Percentiles rank a stretch among this genome's conserved stretches.
phyloP scores from a whole-genome alignment of 768 basidiomycete species.

The Candolleomyces aberdarensis region DNA sequence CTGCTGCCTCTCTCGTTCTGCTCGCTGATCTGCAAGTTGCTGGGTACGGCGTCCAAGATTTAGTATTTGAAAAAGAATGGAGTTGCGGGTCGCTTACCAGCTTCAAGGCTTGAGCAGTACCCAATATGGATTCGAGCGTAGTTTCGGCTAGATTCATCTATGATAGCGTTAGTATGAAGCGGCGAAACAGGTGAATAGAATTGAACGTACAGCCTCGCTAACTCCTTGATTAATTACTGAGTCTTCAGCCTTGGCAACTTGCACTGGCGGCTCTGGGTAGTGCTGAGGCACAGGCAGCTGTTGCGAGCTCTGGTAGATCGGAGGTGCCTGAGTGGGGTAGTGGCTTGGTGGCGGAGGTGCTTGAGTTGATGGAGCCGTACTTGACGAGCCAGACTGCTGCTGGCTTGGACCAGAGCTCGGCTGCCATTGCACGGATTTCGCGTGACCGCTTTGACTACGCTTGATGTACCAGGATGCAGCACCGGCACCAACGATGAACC shows the following conservation, averaged over 20 bases:
- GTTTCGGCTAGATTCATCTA: slow-evolving; percentile 57
- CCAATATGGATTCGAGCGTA: slow-evolving; percentile 59
- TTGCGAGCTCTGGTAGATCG: too few relatives aligned
- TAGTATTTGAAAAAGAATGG: slow-evolving; percentile 18
- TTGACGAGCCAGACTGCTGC: neutral
- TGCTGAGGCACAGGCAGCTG: too few relatives aligned
- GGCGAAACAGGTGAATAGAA: neutral
- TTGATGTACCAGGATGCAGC: slow-evolving; percentile 39
- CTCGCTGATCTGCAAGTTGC: slow-evolving; percentile 51
- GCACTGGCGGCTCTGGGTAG: too few relatives aligned
- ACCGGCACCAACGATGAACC: slow-evolving; percentile 64
- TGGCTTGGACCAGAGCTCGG: neutral
- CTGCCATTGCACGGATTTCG: slow-evolving; percentile 39
- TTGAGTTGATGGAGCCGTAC: neutral
- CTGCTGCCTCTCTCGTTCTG: slow-evolving; percentile 44
- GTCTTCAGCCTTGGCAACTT: too few relatives aligned
- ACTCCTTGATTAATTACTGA: neutral
- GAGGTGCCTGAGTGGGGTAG: too few relatives aligned
- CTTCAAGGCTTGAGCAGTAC: slow-evolving; percentile 57
- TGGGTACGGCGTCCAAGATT: slow-evolving; percentile 17
- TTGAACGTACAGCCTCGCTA: neutral
- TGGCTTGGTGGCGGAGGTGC: too few relatives aligned
- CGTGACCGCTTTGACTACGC: slow-evolving; percentile 37
- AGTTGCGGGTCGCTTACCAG: slow-evolving; percentile 36
- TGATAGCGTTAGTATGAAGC: neutral